Percentiles rank a stretch among this genome's conserved stretches.
Evolutionary conservation across 2,329 filamentous ascomycete genomes (phyloP).

Genomic region (Chaetomium strumarium): DNA sequence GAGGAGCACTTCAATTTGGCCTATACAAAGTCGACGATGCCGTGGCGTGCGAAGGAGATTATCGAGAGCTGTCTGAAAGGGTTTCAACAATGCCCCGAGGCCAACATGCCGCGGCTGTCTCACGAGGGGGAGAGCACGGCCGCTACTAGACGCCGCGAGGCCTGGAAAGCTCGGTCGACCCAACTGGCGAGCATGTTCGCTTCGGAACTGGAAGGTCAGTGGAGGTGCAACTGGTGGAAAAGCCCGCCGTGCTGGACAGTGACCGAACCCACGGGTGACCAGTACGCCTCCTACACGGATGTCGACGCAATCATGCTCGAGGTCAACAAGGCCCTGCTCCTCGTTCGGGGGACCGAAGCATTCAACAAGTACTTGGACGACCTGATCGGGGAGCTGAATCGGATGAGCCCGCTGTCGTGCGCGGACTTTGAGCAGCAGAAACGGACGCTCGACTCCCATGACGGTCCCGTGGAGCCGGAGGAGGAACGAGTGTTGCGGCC

Average conservation of each 20-base stretch:
- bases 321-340: not conserved
- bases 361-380: slow-evolving; percentile 11
- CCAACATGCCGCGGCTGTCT: not conserved
- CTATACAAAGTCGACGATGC: not conserved
- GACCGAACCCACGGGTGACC: not conserved
- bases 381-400: not conserved
- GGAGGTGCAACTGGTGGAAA: not conserved
- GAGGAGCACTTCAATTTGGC: slow-evolving; percentile 6
- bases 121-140: not conserved
- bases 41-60: not conserved
- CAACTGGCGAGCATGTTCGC: not conserved
- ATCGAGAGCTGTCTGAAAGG: not conserved
- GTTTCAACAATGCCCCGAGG: slow-evolving; percentile 3
- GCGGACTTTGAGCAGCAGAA: not conserved
- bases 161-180: not conserved
- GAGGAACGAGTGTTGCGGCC: not conserved
- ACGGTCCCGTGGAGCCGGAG: not conserved
- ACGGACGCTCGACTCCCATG: not conserved
- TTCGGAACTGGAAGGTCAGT: slow-evolving; percentile 1
- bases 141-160: not conserved
- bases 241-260: slow-evolving; percentile 4
- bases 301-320: slow-evolving; percentile 4
- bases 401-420: not conserved
- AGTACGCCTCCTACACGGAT: slow-evolving; percentile 6
- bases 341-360: slow-evolving; percentile 4